These are phyloP conservation scores for Scheffersomyces insectosa DNA, from an alignment of 1,139 yeast species.

Conservation along the genomic window DNA sequence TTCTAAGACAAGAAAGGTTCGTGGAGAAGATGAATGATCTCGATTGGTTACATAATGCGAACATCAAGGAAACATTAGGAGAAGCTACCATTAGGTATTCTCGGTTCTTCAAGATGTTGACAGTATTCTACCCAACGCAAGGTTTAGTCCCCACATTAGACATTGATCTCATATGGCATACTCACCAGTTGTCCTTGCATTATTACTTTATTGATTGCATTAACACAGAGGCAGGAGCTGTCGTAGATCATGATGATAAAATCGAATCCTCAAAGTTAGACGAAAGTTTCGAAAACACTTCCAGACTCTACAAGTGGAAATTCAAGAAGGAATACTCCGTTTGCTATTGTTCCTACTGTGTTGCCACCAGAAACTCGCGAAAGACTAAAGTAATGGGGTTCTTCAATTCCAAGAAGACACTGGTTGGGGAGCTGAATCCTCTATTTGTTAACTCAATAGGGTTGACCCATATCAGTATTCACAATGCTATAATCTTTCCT, in stretches of 20 bases:
- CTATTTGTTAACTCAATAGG: constrained; percentile 8
- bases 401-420: constrained; percentile 1
- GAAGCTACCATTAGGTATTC: constrained; percentile 25
- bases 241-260: constrained; percentile 32
- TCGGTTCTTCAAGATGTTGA: constrained; percentile 25
- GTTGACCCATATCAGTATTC: constrained; percentile 19
- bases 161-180: constrained; percentile 42
- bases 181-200: constrained; percentile 32
- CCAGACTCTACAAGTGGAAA: constrained; percentile 16
- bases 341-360: constrained; percentile 30
- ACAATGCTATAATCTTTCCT: constrained; percentile 16
- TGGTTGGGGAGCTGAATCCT: constrained; percentile 1
- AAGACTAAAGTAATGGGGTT: constrained; percentile 6
- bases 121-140: constrained; percentile 5
- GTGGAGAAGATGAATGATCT: constrained; percentile 28
- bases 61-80: constrained; percentile 17
- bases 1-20: constrained; percentile 32
- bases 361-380: constrained; percentile 6
- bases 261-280: constrained; percentile 22
- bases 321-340: constrained; percentile 25
- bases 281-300: constrained; percentile 20
- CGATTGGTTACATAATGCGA: constrained; percentile 29
- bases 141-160: constrained; percentile 39
- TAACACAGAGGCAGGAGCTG: constrained; percentile 4
- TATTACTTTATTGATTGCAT: constrained; percentile 25